Evolutionary conservation across 2,329 filamentous ascomycete genomes (phyloP), one percentile per base, ranked within the genome.

Genomic region (Chalaropsis ovoidea): DNA sequence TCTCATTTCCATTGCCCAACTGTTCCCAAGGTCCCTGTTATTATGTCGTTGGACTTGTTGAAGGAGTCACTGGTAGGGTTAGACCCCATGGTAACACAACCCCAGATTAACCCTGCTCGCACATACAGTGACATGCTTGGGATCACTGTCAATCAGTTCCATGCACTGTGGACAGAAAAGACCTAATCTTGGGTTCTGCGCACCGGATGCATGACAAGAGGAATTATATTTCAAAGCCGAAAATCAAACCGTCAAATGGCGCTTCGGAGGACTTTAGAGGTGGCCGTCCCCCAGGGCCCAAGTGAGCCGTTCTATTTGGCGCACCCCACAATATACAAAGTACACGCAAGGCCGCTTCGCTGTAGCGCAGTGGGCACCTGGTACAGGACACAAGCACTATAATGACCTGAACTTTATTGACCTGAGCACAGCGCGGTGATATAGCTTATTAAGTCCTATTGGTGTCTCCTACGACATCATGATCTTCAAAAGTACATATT

Each of bases 371-470:
- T 58, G 54, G 24, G 27, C 54, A 35, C 24, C 24, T 58, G 13
- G 31, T 58, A 39, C 54, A 58, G 54, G n/a, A 35, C 52, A 56
- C 52, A 56, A 56, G 52, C 52, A 56, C 52, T 56, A 56, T 56
- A 58, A 58, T 27, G 54, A 58, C 27, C 27, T n/a, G 54, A 39
- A 58, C 54, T 39, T 58, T 35, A 10, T 19, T 52, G 47, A 52
- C 22, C 47, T 52, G 22, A 52, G 15, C 54, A 4, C 54, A 58
- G n/a, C 27, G 39, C 54, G 27, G 15, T 13, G n/a, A 47, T 47
- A 17, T 47, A 47, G 43, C 54, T 19, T 35, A 35, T 3, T 54
- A 17, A 54, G 35, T 7, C 8, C 8, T 39, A 10, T 39, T 8
- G 35, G 8, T 39, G 8, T 39, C 8, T 39, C 13, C 54, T n/a